Evolutionary conservation across 2,329 filamentous ascomycete species (phyloP).

Genomic region (Fusarium sp.): DNA sequence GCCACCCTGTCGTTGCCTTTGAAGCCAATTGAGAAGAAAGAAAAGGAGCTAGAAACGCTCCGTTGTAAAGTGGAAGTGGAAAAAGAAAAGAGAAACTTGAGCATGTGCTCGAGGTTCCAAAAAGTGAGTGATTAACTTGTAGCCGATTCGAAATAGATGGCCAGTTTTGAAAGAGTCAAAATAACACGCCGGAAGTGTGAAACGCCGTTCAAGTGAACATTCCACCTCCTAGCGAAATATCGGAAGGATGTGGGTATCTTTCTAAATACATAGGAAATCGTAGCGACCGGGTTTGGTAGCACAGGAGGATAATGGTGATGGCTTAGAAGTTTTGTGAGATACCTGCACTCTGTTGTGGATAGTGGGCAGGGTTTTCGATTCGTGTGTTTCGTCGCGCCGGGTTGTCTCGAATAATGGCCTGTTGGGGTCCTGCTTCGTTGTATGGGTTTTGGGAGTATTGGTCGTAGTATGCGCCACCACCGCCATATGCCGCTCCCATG

Average conservation of each 20-base stretch:
- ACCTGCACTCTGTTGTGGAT: constrained; percentile 91
- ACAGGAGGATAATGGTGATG: background rate
- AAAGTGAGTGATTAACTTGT: constrained; percentile 39
- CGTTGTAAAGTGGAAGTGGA: constrained; percentile 14
- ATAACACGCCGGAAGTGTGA: constrained; percentile 37
- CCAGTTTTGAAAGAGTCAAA: constrained; percentile 12
- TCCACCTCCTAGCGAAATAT: constrained; percentile 49
- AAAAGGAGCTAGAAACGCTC: constrained; percentile 15
- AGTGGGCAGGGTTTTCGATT: constrained; percentile 91
- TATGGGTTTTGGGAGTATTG: constrained; percentile 71
- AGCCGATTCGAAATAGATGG: constrained; percentile 8
- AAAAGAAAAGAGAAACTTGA: constrained; percentile 8
- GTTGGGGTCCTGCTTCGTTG: constrained; percentile 58
- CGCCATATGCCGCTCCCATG: constrained; percentile 62
- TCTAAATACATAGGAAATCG: constrained; percentile 42
- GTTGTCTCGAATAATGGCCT: constrained; percentile 90
- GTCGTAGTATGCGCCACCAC: constrained; percentile 67
- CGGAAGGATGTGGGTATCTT: constrained; percentile 50
- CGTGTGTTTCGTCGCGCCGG: constrained; percentile 91
- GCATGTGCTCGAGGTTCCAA: background rate
- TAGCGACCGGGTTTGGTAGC: constrained; percentile 21
- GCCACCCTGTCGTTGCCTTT: constrained; percentile 24
- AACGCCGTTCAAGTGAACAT: constrained; percentile 40
- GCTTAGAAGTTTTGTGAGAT: constrained; percentile 95
- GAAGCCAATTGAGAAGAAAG: constrained; percentile 7